phyloP scores from a whole-genome alignment of 768 basidiomycete genomes.

The Suillus plorans region DNA sequence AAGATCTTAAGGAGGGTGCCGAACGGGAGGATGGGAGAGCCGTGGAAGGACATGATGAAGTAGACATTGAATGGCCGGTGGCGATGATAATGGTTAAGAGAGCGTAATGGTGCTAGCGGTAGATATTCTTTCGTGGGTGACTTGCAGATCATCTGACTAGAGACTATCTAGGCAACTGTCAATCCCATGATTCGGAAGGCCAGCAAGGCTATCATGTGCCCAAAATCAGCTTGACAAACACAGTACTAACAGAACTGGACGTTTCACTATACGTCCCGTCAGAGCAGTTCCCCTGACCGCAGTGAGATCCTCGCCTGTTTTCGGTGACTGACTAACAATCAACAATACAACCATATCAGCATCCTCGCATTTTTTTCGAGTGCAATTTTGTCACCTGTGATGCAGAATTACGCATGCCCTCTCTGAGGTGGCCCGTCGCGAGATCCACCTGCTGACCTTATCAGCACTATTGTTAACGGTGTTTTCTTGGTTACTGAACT shows the following conservation, averaged over 20 bases:
- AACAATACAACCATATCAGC: neutral
- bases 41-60: slow-evolving; percentile 21
- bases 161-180: neutral
- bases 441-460: neutral
- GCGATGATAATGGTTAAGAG: slow-evolving; percentile 25
- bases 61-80: slow-evolving; percentile 43
- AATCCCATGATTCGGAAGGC: neutral
- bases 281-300: neutral
- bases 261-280: neutral
- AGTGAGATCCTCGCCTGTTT: neutral
- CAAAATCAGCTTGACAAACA: too few relatives aligned
- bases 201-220: too few relatives aligned
- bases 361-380: neutral
- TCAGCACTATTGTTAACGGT: neutral
- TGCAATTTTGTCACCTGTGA: neutral
- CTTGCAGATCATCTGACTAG: neutral
- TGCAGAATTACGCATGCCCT: neutral
- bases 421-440: neutral
- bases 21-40: slow-evolving; percentile 24
- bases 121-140: neutral
- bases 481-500: neutral
- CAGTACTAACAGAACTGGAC: too few relatives aligned
- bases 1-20: slow-evolving; percentile 44
- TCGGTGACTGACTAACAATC: neutral
- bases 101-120: neutral